Evolutionary conservation across 352 stramenopile genomes (phyloP), one percentile per base, ranked within the genome.

Genomic region (Globisporangium spiculum): DNA sequence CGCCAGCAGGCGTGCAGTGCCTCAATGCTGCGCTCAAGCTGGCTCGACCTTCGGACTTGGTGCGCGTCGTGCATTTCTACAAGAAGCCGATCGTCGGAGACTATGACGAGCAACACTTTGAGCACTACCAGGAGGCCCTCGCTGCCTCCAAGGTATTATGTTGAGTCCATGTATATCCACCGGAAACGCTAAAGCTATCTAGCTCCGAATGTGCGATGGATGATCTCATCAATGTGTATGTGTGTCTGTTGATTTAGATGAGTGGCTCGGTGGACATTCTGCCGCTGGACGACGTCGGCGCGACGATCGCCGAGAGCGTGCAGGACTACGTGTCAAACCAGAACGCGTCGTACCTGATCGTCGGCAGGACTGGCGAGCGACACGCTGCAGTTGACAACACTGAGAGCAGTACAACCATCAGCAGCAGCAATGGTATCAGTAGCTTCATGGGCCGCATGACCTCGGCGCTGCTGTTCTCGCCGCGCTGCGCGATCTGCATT

Each of bases 1-100:
- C 74, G 1, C 20, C 34, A 14, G n/a, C 27, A 14, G 71, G 73
- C 2, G 22, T 16, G 10, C 75, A 74, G 12, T 90, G 80, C 14
- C 60, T 90, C 3, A 78, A 84, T 12, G 76, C 80, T 7, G 71
- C 74, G 5, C 71, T 92, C 36, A 90, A 92, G 65, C 63, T 92
- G 6, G 81, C 89, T 73, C 74, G 72, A 1, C 71, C 81, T 0
- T 65, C 60, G 0, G 81, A 92, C 62, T 54, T 56, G 46, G 56
- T 90, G 20, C 77, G 76, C 2, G 57, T 92, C 30, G 80, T 92
- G 18, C 80, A 90, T 65, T 92, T 92, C 56, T 88, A 82, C 71
- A 71, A 81, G 36, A 77, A 76, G 8, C 78, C 77, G 6, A 61
- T 89, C 4, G 59, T 81, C 27, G 80, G 71, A 0, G 68, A 69